These are phyloP conservation scores for Trypanosomatidae sp. DNA, from an alignment of 208 protist genomes.

Conservation along the genomic window DNA sequence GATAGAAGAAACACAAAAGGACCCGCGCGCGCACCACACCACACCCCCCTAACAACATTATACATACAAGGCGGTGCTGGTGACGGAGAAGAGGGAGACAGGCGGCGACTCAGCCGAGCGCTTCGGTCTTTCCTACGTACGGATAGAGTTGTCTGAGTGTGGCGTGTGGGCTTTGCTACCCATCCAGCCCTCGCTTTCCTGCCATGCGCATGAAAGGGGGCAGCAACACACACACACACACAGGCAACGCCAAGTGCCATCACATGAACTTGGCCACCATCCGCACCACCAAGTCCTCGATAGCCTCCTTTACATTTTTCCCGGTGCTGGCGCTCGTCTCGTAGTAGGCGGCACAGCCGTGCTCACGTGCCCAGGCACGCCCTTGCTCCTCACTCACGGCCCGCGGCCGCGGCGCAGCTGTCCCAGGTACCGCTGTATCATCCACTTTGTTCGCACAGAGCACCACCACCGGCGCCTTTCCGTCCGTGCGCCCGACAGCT, in stretches of 20 bases:
- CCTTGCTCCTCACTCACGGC: constrained; percentile 59
- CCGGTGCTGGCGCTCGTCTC: constrained; percentile 71
- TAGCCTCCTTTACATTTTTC: constrained; percentile 43
- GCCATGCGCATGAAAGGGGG: background rate
- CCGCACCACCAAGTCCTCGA: constrained; percentile 66
- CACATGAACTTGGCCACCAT: constrained; percentile 66
- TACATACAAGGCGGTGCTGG: background rate
- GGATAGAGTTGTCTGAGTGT: background rate
- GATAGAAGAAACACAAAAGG: background rate
- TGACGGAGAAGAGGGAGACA: background rate
- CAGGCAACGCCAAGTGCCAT: background rate
- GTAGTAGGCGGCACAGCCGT: constrained; percentile 67
- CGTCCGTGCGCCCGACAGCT: constrained; percentile 31
- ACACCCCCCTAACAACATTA: background rate
- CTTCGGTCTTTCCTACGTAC: background rate
- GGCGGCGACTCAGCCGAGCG: background rate
- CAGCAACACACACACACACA: background rate
- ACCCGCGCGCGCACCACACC: background rate
- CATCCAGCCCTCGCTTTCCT: background rate
- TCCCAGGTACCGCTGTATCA: constrained; percentile 20
- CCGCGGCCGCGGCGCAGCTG: constrained; percentile 22
- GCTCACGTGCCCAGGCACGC: constrained; percentile 53
- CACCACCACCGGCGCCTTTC: constrained; percentile 38
- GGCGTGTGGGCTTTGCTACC: background rate
- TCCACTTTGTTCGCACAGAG: constrained; percentile 79